Evolutionary conservation across 1,139 yeast species (phyloP).

Genomic region (Sugiyamaella japonica): DNA sequence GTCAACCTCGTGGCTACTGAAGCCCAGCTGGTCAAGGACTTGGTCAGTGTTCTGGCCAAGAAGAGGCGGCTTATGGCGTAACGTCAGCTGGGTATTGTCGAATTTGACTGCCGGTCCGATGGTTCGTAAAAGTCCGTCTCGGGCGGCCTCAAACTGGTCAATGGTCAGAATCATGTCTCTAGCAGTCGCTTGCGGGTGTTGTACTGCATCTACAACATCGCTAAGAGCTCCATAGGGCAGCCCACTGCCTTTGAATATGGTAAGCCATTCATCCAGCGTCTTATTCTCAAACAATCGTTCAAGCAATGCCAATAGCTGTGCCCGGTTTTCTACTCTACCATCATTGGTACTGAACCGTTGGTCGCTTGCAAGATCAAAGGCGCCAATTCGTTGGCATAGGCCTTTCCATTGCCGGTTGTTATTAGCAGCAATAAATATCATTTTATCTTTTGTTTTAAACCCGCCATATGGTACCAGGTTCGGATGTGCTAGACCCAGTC

Average conservation of each 20-base stretch:
- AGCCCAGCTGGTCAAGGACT: slow-evolving; percentile 34
- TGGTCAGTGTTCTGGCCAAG: slow-evolving; percentile 40
- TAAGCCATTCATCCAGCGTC: slow-evolving; percentile 41
- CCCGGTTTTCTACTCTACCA: slow-evolving; percentile 40
- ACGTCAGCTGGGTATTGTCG: slow-evolving; percentile 38
- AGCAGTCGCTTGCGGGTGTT: slow-evolving; percentile 42
- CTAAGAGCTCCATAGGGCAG: slow-evolving; percentile 46
- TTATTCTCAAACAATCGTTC: slow-evolving; percentile 31
- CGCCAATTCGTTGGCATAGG: slow-evolving; percentile 37
- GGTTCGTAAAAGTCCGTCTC: slow-evolving; percentile 39
- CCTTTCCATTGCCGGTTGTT: slow-evolving; percentile 41
- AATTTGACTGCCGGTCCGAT: slow-evolving; percentile 43
- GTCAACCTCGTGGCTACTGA: slow-evolving; percentile 18
- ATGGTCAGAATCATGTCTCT: slow-evolving; percentile 39
- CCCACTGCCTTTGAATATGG: slow-evolving; percentile 35
- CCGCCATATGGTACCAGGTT: slow-evolving; percentile 46
- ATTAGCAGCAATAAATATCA: slow-evolving; percentile 45
- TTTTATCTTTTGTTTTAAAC: slow-evolving; percentile 39
- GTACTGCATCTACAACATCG: slow-evolving; percentile 41
- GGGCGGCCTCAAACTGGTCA: slow-evolving; percentile 37
- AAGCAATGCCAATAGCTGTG: slow-evolving; percentile 36
- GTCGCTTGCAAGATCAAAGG: slow-evolving; percentile 40
- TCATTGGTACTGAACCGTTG: slow-evolving; percentile 39
- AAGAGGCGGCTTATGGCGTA: slow-evolving; percentile 46
- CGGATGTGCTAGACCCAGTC: slow-evolving; percentile 46